Percentiles rank a stretch among this genome's conserved stretches.
Conservation (phyloP, 495 filamentous ascomycete genomes). For the Aspergillus haitiensis region DNA sequence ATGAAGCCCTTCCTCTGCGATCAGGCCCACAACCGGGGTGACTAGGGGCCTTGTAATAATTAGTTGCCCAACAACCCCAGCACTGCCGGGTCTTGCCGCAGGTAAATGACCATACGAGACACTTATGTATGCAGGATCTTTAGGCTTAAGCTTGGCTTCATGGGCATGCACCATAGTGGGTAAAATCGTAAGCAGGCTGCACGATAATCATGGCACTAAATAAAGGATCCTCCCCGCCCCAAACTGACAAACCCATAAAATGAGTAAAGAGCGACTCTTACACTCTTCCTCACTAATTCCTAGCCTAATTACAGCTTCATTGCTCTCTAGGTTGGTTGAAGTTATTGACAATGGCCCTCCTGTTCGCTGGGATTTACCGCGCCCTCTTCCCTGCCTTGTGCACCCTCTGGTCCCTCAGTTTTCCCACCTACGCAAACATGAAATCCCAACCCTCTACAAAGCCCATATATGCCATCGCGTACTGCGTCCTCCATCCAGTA, state of each 20-base stretch:
- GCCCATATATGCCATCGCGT: slow-evolving; percentile 7
- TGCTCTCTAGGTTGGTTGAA: neutral
- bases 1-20: neutral
- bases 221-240: neutral
- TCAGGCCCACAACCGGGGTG: neutral
- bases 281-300: neutral
- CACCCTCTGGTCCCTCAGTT: neutral
- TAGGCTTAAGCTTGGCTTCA: neutral
- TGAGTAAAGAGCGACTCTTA: neutral
- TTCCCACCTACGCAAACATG: neutral
- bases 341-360: neutral
- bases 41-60: neutral
- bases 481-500: neutral
- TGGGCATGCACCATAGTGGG: neutral
- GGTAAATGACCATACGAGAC: neutral
- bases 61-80: neutral
- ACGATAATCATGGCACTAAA: neutral
- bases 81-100: neutral
- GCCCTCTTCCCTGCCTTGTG: neutral
- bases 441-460: neutral
- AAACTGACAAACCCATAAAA: neutral
- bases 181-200: neutral
- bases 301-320: neutral
- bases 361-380: neutral
- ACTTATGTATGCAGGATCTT: neutral